Evolutionary conservation across 768 basidiomycete genomes (phyloP), one percentile per base, ranked within the genome.

Genomic region (Lentinula guzmanii): DNA sequence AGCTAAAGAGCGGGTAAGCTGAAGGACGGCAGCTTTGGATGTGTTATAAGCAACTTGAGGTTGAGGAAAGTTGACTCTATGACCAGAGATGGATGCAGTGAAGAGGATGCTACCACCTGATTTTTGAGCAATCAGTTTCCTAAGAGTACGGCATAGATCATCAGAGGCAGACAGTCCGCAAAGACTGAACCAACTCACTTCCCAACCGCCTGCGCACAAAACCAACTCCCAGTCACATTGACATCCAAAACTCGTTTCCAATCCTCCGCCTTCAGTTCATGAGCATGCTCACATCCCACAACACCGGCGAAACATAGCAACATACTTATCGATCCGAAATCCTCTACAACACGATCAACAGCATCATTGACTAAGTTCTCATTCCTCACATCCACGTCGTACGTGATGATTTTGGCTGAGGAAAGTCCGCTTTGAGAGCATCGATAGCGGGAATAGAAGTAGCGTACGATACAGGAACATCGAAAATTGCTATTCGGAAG

Each of bases 11-110:
- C 90, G 84, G 3, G 76, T 82, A 86, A 90, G 88, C 73, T 91
- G 90, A 37, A 90, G 64, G n/a, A 91, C 86, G n/a, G 86, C 90
- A 1, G 86, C 78, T 73, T 91, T 91, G 71, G 83, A 85, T 21
- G 83, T 81, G 69, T 89, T 90, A 72, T 91, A 91, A 2, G 86
- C 84, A 41, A 85, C 79, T 78, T 79, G 77, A 16, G 75, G 75
- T 53, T 77, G 73, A 10, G 77, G 80, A 60, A 75, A 79, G 62
- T 79, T 71, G 52, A 76, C 74, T 16, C 61, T 65, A 58, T 79
- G 77, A 0, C 69, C 80, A 11, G 78, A 78, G 63, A 79, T 76
- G 16, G 78, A 80, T 2, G 77, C 73, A 1, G 71, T 75, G 61
- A 81, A 74, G 50, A 80, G 67, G 64, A 81, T 74, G 61, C 74